Base-by-base conservation (phyloP, 352 stramenopile genomes). In the Pythium phragmiticola region DNA sequence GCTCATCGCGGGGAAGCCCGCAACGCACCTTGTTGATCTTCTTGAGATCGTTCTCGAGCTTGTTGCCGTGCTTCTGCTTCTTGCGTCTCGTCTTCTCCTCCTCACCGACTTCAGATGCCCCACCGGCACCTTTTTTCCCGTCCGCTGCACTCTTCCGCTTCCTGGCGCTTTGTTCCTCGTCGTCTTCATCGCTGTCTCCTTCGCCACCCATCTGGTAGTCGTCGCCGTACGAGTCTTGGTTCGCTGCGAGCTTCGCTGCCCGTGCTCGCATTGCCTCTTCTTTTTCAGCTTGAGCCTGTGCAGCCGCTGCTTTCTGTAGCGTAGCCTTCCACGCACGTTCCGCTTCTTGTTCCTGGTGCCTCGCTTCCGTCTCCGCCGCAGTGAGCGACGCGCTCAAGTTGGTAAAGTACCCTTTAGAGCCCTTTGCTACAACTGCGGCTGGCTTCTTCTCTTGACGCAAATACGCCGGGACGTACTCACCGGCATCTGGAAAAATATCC, bases 401-500 rank as follows among this genome's bases (percentile, higher is more conserved):
- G 6, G 69, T 66, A 41, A 93, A 93, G 54, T 91, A 91, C 2
- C 76, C 79, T 36, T 47, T 19, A 1, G 21, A 36, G n/a, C 2
- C 13, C 30, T 33, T 54, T 4, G 54, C 43, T 11, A 16, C 4
- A 23, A 3, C 36, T 14, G 19, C 34, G 1, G 61, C 57, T n/a
- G 49, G 7, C 2, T 59, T 54, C 7, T 66, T 26, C 19, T 72
- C 65, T 19, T 76, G 69, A 8, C 81, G 79, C 37, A 77, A 68
- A n/a, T 89, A 75, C 1, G 88, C 74, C 0, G 84, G 84, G 4
- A 93, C 70, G 55, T 91, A 91, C 19, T 90, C 80, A 2, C 80
- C 80, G 13, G 79, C 80, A 23, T 91, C 78, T 1, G 78, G 75
- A 47, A 93, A 93, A 12, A 93, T 93, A 64, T 91, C 81, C 61